phyloP scores from a whole-genome alignment of 148 eudicot genomes.

The Rhododendron simsii region DNA sequence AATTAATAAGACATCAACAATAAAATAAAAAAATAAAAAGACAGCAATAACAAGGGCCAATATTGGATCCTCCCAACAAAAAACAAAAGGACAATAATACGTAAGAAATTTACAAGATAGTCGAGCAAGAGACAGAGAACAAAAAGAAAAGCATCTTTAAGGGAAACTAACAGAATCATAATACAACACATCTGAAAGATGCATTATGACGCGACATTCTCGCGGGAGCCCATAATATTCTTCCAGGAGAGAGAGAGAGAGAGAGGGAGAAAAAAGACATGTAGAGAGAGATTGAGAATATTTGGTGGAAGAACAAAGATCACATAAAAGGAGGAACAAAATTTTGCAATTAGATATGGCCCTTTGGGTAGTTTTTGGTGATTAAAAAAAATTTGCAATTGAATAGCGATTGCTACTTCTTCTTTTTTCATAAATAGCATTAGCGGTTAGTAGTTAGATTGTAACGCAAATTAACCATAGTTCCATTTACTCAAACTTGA shows the following conservation, averaged over 20 bases:
- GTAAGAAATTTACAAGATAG: not conserved
- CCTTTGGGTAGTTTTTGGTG: not conserved
- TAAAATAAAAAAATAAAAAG: too few species aligned
- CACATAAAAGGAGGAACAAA: not conserved
- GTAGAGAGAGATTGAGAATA: not conserved
- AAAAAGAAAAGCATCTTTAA: not conserved
- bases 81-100: not conserved
- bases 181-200: not conserved
- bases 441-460: too few species aligned
- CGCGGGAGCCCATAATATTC: constrained; percentile 18
- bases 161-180: not conserved
- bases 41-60: not conserved
- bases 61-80: not conserved
- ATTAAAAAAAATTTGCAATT: not conserved
- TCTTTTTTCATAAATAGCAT: not conserved
- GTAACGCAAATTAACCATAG: too few species aligned
- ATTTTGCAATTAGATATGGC: not conserved
- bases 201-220: constrained; percentile 31
- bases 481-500: too few species aligned
- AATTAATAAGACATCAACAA: not conserved
- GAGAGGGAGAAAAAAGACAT: not conserved
- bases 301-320: not conserved
- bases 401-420: not conserved
- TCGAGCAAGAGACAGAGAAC: not conserved
- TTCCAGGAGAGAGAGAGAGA: constrained; percentile 1